Evolutionary conservation across 2,329 filamentous ascomycete genomes (phyloP), one percentile per base, ranked within the genome.

Genomic region (Pseudogymnoascus sp.): DNA sequence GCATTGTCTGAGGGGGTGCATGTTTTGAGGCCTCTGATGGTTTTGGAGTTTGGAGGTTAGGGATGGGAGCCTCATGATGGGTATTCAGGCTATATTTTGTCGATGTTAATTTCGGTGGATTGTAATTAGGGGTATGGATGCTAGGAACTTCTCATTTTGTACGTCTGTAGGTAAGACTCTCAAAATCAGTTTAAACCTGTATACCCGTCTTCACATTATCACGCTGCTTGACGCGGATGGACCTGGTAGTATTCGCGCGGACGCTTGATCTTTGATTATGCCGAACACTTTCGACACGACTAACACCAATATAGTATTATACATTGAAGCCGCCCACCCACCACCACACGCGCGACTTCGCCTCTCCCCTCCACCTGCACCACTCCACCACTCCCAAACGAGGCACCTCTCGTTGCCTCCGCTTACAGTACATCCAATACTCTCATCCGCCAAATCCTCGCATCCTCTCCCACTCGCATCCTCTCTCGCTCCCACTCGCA

Each of bases 261-360:
- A 23, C 42, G 42, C 42, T 52, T 52, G 42, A 52, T 52, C 42
- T 30, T 52, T 14, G 42, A 52, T 52, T 52, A 52, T 52, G 42
- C 42, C 42, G 42, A 28, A 52, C 42, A 52, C 23, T 52, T 30
- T 52, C 23, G 42, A 52, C 23, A 52, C 42, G 42, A 52, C 42
- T 52, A 30, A 52, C 42, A 52, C 42, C 42, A 52, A 23, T 52
- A 52, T 52, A 52, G 42, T 52, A 52, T 8, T 52, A 52, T 52
- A 52, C 42, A 52, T n/a, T 28, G 42, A 52, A 52, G 42, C 23
- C 42, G 42, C 42, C 42, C 42, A 16, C 3, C n/a, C n/a, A n/a
- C 23, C 22, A 25, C 42, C 23, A 16, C 42, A 52, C 23, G 42
- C 42, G 42, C 42, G 42, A 52, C 42, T 52, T 52, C 42, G n/a